Evolutionary conservation across 257 asterid species (phyloP), one percentile per base, ranked within the genome.

Genomic region (Fraxinus quadrangulata): DNA sequence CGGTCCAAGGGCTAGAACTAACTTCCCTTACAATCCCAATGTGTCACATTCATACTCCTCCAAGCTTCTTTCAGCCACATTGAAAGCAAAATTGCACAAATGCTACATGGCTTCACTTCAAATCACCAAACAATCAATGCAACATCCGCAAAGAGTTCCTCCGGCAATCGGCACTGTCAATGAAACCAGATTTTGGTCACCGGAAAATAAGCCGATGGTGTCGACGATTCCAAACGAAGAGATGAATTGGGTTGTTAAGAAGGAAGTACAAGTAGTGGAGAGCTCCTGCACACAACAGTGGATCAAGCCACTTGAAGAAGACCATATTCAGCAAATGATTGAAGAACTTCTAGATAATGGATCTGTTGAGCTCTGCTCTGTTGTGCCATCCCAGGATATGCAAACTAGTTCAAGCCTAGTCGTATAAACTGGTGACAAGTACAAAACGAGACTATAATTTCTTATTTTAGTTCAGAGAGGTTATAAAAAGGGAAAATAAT

Each of bases 321-420:
- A 88, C 81, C 89, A 89, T 33, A 89, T 89, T 61, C 89, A 89
- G 66, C 92, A 91, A 86, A 91, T 91, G 96, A 91, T 91, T 61
- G 79, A 89, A 71, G 96, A 91, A 75, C 88, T 91, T 79, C 86
- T 87, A 13, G 89, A 91, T 81, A 83, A 85, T 78, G 94, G 89
- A 40, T 81, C 90, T 12, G 24, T 89, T 82, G 96, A 91, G 75
- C 85, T 88, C 34, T 71, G 84, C 69, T 84, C 84, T 59, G 30
- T 59, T 21, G 73, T 78, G 84, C 71, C 81, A 80, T 54, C 75
- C 30, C 67, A 77, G 77, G 84, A 78, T 26, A 76, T 74, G 16
- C 84, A 83, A 81, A 72, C 70, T 79, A 69, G 40, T 14, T 23
- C 67, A 2, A 10, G 67, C 67, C 67, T 59, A 23, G 36, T 63